These are phyloP conservation scores for Lyophyllum semitale DNA, from an alignment of 768 basidiomycete species.

Conservation along the genomic window DNA sequence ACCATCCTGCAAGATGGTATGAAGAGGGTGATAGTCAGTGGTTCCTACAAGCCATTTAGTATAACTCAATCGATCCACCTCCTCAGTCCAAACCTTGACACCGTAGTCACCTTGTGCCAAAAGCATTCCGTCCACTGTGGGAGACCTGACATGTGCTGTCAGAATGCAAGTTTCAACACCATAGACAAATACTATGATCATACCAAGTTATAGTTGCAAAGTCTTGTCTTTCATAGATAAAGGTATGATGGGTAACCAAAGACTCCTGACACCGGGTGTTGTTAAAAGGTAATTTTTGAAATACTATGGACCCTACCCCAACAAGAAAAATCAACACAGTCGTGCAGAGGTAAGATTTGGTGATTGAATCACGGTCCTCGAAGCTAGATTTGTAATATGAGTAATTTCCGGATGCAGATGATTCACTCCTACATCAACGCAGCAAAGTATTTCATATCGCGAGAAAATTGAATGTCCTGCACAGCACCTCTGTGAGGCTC, in stretches of 20 bases:
- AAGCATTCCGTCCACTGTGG: constrained; percentile 58
- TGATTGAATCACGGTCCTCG: too few species aligned
- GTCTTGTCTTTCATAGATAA: constrained; percentile 71
- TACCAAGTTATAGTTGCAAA: constrained; percentile 78
- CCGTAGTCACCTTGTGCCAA: constrained; percentile 66
- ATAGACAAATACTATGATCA: constrained; percentile 5
- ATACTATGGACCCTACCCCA: constrained; percentile 40
- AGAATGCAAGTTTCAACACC: not conserved
- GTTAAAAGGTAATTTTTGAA: not conserved
- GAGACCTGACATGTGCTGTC: constrained; percentile 47
- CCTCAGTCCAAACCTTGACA: constrained; percentile 70
- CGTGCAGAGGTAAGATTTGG: too few species aligned
- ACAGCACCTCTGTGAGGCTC: constrained; percentile 69
- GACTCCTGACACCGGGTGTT: constrained; percentile 43
- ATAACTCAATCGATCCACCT: constrained; percentile 40
- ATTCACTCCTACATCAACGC: constrained; percentile 58
- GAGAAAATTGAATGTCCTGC: constrained; percentile 74
- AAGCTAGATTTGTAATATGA: too few species aligned
- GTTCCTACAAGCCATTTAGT: not conserved
- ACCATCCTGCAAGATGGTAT: constrained; percentile 49
- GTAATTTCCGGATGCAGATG: too few species aligned
- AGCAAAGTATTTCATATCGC: constrained; percentile 71
- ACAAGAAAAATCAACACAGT: constrained; percentile 58
- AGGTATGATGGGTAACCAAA: constrained; percentile 58
- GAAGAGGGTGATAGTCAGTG: constrained; percentile 4